Evolutionary conservation across 2,329 filamentous ascomycete species (phyloP).

Genomic region (Xylaria polymorpha): DNA sequence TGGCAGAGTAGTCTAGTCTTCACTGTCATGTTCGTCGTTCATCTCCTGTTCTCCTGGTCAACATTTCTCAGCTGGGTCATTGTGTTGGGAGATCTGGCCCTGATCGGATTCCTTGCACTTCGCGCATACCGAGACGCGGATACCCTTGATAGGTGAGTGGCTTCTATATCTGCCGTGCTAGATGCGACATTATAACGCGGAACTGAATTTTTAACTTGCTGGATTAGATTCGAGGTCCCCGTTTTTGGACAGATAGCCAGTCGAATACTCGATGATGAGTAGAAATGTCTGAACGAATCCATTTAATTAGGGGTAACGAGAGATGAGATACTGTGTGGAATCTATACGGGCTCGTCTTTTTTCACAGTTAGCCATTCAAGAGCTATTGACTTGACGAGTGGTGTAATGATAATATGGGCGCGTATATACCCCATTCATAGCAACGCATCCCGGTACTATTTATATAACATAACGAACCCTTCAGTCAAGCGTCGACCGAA

Average conservation of each 20-base stretch:
- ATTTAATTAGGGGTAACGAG: conserved; percentile 1
- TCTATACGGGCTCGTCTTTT: neutral
- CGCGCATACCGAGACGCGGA: conserved; percentile 87
- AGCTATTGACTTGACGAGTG: neutral
- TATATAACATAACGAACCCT: conserved; percentile 12
- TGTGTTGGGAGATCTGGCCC: conserved; percentile 76
- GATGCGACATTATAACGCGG: conserved; percentile 57
- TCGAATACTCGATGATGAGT: conserved; percentile 85
- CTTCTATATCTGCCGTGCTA: neutral
- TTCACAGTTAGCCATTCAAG: neutral
- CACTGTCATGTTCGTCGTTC: conserved; percentile 77
- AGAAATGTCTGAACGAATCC: conserved; percentile 10
- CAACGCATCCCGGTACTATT: conserved; percentile 19
- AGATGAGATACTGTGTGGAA: neutral
- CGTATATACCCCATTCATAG: conserved; percentile 26
- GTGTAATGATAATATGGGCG: conserved; percentile 32
- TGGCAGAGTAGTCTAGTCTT: conserved; percentile 94
- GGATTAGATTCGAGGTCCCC: conserved; percentile 81
- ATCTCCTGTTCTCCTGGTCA: conserved; percentile 89
- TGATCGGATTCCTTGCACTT: conserved; percentile 81
- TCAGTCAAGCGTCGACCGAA: neutral
- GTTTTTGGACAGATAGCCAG: conserved; percentile 88
- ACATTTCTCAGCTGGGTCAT: conserved; percentile 85
- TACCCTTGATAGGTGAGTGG: conserved; percentile 67
- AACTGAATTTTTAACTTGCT: conserved; percentile 21